A percentile compares a stretch with the other conserved stretches of the same genome.
Evolutionary conservation across 495 filamentous ascomycete genomes (phyloP).

Genomic region (Aspergillus panamensis): DNA sequence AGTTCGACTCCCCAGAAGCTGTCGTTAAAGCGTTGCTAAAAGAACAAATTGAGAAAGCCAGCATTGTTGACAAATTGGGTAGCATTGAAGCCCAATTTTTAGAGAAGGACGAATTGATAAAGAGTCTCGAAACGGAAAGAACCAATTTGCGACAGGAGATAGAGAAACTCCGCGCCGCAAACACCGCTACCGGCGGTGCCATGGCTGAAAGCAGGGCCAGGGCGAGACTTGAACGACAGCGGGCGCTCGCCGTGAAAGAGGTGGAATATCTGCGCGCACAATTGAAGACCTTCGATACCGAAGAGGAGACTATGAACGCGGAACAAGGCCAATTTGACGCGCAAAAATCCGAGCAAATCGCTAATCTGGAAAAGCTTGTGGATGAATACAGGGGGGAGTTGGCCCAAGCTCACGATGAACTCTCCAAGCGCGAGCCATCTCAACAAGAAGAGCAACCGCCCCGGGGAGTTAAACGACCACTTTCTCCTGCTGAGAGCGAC

Average conservation of each 20-base stretch:
- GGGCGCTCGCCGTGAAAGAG: slow-evolving; percentile 80
- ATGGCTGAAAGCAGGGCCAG: slow-evolving; percentile 53
- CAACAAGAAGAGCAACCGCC: slow-evolving; percentile 33
- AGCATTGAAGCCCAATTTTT: slow-evolving; percentile 71
- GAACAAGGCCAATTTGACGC: slow-evolving; percentile 66
- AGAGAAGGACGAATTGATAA: slow-evolving; percentile 77
- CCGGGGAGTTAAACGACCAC: slow-evolving; percentile 40
- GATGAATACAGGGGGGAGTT: slow-evolving; percentile 87
- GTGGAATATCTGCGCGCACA: slow-evolving; percentile 92
- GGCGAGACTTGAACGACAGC: slow-evolving; percentile 78
- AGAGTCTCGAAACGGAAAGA: slow-evolving; percentile 65
- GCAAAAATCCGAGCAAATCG: slow-evolving; percentile 69
- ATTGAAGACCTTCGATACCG: slow-evolving; percentile 83
- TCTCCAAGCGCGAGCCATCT: slow-evolving; percentile 57
- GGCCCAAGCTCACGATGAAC: slow-evolving; percentile 65
- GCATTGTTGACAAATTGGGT: slow-evolving; percentile 73
- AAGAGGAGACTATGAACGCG: slow-evolving; percentile 79
- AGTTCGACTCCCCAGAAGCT: slow-evolving; percentile 85
- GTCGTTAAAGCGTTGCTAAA: slow-evolving; percentile 79
- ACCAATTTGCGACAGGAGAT: slow-evolving; percentile 58
- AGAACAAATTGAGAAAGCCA: slow-evolving; percentile 73
- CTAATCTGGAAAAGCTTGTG: slow-evolving; percentile 77
- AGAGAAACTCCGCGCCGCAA: slow-evolving; percentile 57
- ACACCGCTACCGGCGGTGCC: slow-evolving; percentile 31
- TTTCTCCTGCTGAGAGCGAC: slow-evolving; percentile 61